A percentile compares a stretch with the other conserved stretches of the same genome.
phyloP scores from a whole-genome alignment of 139 green algal species.

The Chlorella sp. region DNA sequence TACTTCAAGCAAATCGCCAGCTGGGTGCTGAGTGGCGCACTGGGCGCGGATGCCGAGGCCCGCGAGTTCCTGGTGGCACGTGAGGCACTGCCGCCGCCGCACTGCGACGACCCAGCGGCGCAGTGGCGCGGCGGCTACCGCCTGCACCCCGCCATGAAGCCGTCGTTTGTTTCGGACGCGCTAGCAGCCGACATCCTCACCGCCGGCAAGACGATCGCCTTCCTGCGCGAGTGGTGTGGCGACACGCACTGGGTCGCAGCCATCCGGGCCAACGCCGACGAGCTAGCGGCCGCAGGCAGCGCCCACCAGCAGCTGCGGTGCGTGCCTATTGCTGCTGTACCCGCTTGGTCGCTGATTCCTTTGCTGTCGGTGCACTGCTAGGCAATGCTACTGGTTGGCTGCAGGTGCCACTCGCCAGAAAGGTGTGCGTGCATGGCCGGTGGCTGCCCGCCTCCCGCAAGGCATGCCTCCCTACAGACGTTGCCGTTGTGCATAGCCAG shows the following conservation, averaged over 20 bases:
- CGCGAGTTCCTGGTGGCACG: conserved; percentile 88
- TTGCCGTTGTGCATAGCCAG: too few relatives aligned
- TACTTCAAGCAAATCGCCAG: conserved; percentile 83
- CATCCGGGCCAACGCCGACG: conserved; percentile 9
- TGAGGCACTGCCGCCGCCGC: conserved; percentile 21
- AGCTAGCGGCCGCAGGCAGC: neutral
- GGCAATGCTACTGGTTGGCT: too few relatives aligned
- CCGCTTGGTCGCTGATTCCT: too few relatives aligned
- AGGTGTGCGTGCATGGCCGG: too few relatives aligned
- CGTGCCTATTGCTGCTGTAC: neutral
- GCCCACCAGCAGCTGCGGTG: conserved; percentile 31
- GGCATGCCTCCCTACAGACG: neutral
- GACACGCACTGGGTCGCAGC: conserved; percentile 78
- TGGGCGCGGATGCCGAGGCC: conserved; percentile 67
- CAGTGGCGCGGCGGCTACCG: conserved; percentile 74
- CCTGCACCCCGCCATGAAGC: conserved; percentile 64
- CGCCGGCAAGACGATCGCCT: conserved; percentile 93
- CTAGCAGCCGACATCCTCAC: conserved; percentile 84
- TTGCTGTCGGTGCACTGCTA: too few relatives aligned
- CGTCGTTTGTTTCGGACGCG: conserved; percentile 60
- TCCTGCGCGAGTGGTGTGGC: conserved; percentile 84
- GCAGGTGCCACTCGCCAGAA: too few relatives aligned
- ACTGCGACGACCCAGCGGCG: conserved; percentile 47
- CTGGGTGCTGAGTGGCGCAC: conserved; percentile 90
- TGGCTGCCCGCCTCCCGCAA: neutral